These are phyloP conservation scores for Hypoxylon sp. DNA, from an alignment of 2,329 filamentous ascomycete species.

Conservation along the genomic window DNA sequence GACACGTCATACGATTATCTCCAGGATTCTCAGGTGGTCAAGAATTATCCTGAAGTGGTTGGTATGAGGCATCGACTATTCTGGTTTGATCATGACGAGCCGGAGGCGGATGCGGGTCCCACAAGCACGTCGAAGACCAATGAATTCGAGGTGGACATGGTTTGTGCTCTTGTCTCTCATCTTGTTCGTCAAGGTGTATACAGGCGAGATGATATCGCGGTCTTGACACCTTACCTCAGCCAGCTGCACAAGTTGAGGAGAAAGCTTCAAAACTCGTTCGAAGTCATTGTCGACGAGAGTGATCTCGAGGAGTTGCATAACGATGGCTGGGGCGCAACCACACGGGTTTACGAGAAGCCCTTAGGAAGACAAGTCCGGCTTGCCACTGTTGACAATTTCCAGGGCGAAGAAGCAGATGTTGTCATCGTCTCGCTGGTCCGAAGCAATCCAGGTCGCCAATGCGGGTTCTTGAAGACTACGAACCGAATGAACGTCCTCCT, in stretches of 20 bases:
- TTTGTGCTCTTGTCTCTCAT: conserved; percentile 67
- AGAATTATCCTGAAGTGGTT: conserved; percentile 52
- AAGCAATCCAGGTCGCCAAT: conserved; percentile 65
- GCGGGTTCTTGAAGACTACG: conserved; percentile 70
- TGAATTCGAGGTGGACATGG: conserved; percentile 69
- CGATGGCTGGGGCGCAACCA: conserved; percentile 9
- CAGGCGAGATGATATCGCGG: conserved; percentile 66
- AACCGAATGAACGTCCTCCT: conserved; percentile 76
- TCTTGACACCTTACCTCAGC: conserved; percentile 71
- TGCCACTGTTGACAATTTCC: conserved; percentile 77
- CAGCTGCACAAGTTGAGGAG: conserved; percentile 62
- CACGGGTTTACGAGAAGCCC: conserved; percentile 47
- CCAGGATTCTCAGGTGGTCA: conserved; percentile 51
- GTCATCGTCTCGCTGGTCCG: conserved; percentile 75
- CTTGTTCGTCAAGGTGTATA: conserved; percentile 71
- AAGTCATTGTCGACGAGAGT: conserved; percentile 68
- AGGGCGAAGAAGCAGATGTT: conserved; percentile 78
- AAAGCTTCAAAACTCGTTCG: conserved; percentile 57
- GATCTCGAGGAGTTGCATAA: conserved; percentile 61
- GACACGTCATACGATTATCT: conserved; percentile 61
- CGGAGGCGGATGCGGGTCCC: conserved; percentile 39
- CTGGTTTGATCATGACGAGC: conserved; percentile 65
- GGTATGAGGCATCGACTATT: conserved; percentile 60
- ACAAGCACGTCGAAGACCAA: conserved; percentile 60
- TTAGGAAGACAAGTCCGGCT: conserved; percentile 60